phyloP scores from a whole-genome alignment of 257 asterid genomes.

The Rhazya stricta region DNA sequence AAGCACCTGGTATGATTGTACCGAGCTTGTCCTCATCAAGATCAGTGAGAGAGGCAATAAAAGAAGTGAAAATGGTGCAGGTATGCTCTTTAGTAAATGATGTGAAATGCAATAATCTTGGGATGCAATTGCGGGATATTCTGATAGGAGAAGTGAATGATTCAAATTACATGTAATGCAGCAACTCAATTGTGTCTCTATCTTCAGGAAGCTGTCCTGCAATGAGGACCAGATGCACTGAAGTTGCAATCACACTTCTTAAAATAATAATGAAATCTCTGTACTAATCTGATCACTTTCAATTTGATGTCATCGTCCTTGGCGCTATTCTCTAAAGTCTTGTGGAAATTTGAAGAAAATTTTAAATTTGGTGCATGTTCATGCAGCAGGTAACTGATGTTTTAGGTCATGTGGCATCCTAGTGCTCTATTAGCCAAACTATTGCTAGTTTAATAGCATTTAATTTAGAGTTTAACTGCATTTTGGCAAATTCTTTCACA shows the following conservation, averaged over 20 bases:
- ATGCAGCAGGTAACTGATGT: not conserved
- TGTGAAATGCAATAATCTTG: not conserved
- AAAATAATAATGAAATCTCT: not conserved
- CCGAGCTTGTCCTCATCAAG: slow-evolving; percentile 73
- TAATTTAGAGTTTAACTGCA: not conserved
- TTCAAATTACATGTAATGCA: not conserved
- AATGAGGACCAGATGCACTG: not conserved
- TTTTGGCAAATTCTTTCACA: not conserved
- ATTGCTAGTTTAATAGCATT: not conserved
- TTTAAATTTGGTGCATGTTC: not conserved
- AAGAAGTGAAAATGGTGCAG: slow-evolving; percentile 96
- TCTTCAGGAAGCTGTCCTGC: not conserved
- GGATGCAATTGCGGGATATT: not conserved
- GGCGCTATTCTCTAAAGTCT: not conserved
- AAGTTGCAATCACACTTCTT: not conserved
- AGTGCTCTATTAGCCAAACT: not conserved
- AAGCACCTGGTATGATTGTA: slow-evolving; percentile 54
- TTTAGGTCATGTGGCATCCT: not conserved
- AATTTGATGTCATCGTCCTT: not conserved
- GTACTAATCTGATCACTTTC: not conserved
- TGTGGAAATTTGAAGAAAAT: not conserved
- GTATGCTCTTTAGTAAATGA: slow-evolving; percentile 27
- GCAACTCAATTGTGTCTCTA: not conserved
- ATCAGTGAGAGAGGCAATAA: slow-evolving; percentile 78
- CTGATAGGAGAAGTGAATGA: not conserved